Percentiles rank a stretch among this genome's conserved stretches.
Conservation (phyloP, 441 rosid genomes). For the Capsella rubella region DNA sequence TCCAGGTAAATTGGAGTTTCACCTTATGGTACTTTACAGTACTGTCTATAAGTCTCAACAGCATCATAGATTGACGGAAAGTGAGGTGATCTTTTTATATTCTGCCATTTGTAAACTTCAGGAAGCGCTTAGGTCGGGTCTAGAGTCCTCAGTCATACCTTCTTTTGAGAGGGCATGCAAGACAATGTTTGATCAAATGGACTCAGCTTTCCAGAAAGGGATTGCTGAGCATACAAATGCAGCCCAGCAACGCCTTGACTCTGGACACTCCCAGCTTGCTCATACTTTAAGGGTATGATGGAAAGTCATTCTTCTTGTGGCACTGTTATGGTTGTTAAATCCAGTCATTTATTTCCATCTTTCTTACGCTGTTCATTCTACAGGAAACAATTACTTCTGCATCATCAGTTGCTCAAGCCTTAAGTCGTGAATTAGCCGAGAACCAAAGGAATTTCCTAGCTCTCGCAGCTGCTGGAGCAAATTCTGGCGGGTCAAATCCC, state of each 20-base stretch:
- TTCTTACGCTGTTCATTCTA: slow-evolving; percentile 33
- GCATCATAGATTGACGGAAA: slow-evolving; percentile 22
- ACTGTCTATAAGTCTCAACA: slow-evolving; percentile 12
- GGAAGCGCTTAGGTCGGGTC: slow-evolving; percentile 63
- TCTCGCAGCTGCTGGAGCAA: slow-evolving; percentile 61
- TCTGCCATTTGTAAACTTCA: slow-evolving; percentile 37
- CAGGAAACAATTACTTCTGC: slow-evolving; percentile 71
- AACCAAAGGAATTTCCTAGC: slow-evolving; percentile 61
- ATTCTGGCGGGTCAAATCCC: slow-evolving; percentile 50
- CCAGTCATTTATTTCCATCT: neutral
- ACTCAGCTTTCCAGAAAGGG: slow-evolving; percentile 70
- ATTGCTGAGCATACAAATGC: slow-evolving; percentile 65
- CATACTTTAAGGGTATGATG: slow-evolving; percentile 61
- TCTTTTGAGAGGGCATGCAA: slow-evolving; percentile 74
- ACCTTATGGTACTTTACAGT: slow-evolving; percentile 14
- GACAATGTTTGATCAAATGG: slow-evolving; percentile 74
- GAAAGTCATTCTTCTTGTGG: slow-evolving; percentile 21
- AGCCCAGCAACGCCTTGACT: slow-evolving; percentile 62
- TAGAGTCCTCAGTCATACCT: slow-evolving; percentile 68
- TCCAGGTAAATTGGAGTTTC: slow-evolving; percentile 56
- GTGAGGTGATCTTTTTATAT: slow-evolving; percentile 23
- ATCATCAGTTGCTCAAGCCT: slow-evolving; percentile 55
- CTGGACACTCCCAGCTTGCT: slow-evolving; percentile 62
- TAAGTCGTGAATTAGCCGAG: slow-evolving; percentile 69
- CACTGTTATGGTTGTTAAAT: slow-evolving; percentile 15